Base-by-base conservation (phyloP, 192 early-diverging fungal species). In the Rhizoclosmatium globosum region DNA sequence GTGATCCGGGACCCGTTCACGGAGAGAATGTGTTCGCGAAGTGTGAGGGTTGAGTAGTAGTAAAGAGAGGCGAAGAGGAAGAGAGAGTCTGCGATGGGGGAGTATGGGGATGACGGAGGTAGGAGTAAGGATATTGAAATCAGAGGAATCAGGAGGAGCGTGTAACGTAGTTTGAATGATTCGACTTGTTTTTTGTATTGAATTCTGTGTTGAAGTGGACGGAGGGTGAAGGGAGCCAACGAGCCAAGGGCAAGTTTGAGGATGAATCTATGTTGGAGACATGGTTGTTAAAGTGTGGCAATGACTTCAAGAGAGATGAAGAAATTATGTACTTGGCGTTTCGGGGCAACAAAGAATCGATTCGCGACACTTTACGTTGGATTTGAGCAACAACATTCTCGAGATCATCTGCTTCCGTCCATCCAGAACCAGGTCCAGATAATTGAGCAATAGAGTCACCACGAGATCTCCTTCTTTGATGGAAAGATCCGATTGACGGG, bases 131-230 rank as follows among this genome's bases (percentile, higher is more conserved):
- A 81, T 15, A 82, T 47, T 15, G 66, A 64, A 77, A 78, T 82
- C 56, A 78, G 41, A 9, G 42, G 47, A 21, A 48, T 79, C 46
- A 41, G 68, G 38, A 83, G 38, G 58, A 86, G 47, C 45, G 83
- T 81, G 17, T 83, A 69, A 13, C 78, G 41, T 2, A 86, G 71
- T 47, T 86, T 86, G 79, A 86, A 86, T 41, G 82, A 4, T 64
- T 86, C 85, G 59, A 86, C 86, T 67, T 86, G 81, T 38, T 74
- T 78, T 66, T 86, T 86, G 80, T 83, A 86, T 3, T 86, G 58
- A 2, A 86, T 38, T 4, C 85, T 71, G n/a, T 83, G 78, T 4
- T 58, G 21, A 42, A 80, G 66, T 7, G 85, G 85, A 0, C 83
- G 75, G 17, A 86, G 64, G 13, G 85, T 82, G 47, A 84, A 76